Conservation (phyloP, 176 grass and related monocot species). For the Phragmites australis region DNA sequence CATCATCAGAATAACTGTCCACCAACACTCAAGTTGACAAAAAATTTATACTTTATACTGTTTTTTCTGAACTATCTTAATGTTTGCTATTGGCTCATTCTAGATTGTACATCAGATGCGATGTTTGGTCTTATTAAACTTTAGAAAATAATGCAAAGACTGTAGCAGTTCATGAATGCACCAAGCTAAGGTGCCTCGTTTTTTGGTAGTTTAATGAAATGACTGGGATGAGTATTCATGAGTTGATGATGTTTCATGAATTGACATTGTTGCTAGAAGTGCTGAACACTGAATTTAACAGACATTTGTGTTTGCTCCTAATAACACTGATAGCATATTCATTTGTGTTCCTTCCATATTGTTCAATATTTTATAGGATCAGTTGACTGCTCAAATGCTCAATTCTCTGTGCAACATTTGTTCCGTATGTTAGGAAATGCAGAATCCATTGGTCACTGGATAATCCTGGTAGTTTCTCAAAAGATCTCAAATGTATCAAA, state of each 20-base stretch:
- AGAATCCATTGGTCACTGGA: constrained; percentile 74
- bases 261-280: no score
- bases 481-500: constrained; percentile 74
- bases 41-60: neutral
- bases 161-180: constrained; percentile 15
- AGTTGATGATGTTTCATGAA: neutral
- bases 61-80: neutral
- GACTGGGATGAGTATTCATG: neutral
- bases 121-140: neutral
- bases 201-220: neutral
- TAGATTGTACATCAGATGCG: neutral
- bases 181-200: neutral
- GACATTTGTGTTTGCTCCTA: constrained; percentile 2
- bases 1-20: constrained; percentile 30
- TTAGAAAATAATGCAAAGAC: neutral
- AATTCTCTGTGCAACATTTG: constrained; percentile 76
- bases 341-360: constrained; percentile 18
- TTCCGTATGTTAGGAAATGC: constrained; percentile 76
- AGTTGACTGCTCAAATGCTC: constrained; percentile 59
- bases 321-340: neutral
- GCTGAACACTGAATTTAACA: constrained; percentile 5
- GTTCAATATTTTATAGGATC: constrained; percentile 45
- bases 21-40: constrained; percentile 10
- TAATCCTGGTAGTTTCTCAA: constrained; percentile 77
- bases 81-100: constrained; percentile 11